phyloP scores from a whole-genome alignment of 768 basidiomycete genomes.

The Candolleomyces aberdarensis region DNA sequence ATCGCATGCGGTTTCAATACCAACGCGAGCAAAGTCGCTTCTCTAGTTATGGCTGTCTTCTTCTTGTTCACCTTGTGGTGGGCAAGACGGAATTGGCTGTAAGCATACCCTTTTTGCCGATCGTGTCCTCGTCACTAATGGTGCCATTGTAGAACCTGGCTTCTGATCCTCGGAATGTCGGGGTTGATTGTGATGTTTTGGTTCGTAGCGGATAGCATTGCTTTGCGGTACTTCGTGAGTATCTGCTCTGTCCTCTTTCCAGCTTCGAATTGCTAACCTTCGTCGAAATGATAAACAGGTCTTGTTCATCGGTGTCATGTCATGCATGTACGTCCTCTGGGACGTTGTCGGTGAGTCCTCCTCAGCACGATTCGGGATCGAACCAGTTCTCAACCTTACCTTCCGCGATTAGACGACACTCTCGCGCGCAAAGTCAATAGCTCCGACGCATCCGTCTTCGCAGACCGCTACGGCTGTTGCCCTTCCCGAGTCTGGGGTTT shows the following conservation, averaged over 20 bases:
- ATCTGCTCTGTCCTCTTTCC: neutral
- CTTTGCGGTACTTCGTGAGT: constrained; percentile 73
- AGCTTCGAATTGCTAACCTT: neutral
- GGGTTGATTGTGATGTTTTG: constrained; percentile 80
- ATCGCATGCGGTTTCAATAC: constrained; percentile 90
- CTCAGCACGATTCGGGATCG: neutral
- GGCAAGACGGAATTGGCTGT: constrained; percentile 76
- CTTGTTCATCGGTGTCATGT: constrained; percentile 84
- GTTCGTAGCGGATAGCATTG: constrained; percentile 74
- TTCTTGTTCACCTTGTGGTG: constrained; percentile 90
- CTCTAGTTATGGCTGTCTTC: constrained; percentile 76
- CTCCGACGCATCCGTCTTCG: constrained; percentile 86
- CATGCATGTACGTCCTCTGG: constrained; percentile 84
- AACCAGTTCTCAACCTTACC: neutral
- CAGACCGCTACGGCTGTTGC: constrained; percentile 81
- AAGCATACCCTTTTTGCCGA: constrained; percentile 21
- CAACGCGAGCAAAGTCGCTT: constrained; percentile 83
- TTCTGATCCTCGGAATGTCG: constrained; percentile 73
- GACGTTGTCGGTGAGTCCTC: constrained; percentile 71
- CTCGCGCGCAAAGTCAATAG: constrained; percentile 79
- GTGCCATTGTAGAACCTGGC: constrained; percentile 58
- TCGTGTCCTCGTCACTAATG: neutral
- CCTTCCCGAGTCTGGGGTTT: constrained; percentile 89
- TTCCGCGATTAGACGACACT: constrained; percentile 61
- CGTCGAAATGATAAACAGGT: constrained; percentile 39